Evolutionary conservation across 2,329 filamentous ascomycete species (phyloP), one percentile per base, ranked within the genome.

Genomic region (Saccharata proteae): DNA sequence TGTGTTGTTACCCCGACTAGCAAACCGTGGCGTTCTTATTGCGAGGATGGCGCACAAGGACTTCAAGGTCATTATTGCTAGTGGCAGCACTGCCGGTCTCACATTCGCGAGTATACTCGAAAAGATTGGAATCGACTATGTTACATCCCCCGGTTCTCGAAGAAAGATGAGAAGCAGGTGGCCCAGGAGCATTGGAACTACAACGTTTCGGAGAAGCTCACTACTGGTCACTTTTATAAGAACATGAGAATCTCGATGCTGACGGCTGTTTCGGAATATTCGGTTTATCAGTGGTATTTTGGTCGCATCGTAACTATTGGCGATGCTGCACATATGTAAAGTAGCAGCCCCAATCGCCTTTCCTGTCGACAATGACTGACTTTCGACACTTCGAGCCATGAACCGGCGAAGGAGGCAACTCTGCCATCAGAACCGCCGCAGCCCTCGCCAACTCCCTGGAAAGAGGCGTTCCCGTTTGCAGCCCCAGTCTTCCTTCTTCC

Each of bases 311-410:
- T 62, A 2, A 43, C 51, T 1, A 48, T 64, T 5, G 60, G 59
- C 0, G 61, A 64, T 38, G 47, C 59, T 1, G 55, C 51, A 5
- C 59, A 64, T 37, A 64, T 62, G 47, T 54, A 52, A 40, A 33
- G 14, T 25, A 17, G 17, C 9, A 18, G 2, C 6, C 4, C n/a
- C n/a, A n/a, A n/a, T n/a, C n/a, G n/a, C n/a, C n/a, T 18, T n/a
- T 14, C 14, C n/a, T n/a, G 7, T 19, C 13, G n/a, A 2, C 10
- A 3, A 11, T 7, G 4, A 9, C 32, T 30, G 21, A 35, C 10
- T 6, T 9, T 4, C 9, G 3, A 8, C 11, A 29, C 23, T 26
- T 46, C 40, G 40, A 24, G 33, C 44, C 26, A 37, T 44, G 21
- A 26, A 42, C 6, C 39, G 43, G 14, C 30, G 41, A 17, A 39